Conservation (phyloP, 176 grass and related monocot genomes). For the Avena insularis region DNA sequence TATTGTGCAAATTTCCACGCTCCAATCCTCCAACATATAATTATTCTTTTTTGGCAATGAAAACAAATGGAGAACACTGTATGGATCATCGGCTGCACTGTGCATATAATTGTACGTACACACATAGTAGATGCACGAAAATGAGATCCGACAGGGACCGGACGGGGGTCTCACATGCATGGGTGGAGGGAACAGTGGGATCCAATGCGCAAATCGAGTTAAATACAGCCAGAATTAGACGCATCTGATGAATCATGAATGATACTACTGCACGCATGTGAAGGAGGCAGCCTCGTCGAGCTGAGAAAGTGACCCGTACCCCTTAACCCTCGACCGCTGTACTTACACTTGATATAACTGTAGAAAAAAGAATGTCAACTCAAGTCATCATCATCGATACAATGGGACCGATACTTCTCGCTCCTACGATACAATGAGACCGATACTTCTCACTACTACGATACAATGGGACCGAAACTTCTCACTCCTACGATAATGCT, state of each 20-base stretch:
- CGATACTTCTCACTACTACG: no score
- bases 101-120: constrained; percentile 11
- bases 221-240: constrained; percentile 36
- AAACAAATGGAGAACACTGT: no score
- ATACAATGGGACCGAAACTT: no score
- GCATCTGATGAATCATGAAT: not conserved
- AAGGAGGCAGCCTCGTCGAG: not conserved
- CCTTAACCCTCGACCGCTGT: not conserved
- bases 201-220: constrained; percentile 41
- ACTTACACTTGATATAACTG: not conserved
- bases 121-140: constrained; percentile 24
- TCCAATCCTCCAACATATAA: no score
- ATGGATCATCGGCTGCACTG: no score
- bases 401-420: no score
- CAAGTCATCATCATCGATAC: no score
- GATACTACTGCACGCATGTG: not conserved
- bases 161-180: constrained; percentile 18
- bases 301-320: constrained; percentile 44
- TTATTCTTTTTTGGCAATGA: no score
- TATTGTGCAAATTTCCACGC: no score
- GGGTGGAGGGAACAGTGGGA: constrained; percentile 43
- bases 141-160: constrained; percentile 46
- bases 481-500: no score
- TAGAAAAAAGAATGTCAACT: constrained; percentile 52
- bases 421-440: no score